Base-by-base conservation (phyloP, 768 basidiomycete genomes). In the Suillus clintonianus region DNA sequence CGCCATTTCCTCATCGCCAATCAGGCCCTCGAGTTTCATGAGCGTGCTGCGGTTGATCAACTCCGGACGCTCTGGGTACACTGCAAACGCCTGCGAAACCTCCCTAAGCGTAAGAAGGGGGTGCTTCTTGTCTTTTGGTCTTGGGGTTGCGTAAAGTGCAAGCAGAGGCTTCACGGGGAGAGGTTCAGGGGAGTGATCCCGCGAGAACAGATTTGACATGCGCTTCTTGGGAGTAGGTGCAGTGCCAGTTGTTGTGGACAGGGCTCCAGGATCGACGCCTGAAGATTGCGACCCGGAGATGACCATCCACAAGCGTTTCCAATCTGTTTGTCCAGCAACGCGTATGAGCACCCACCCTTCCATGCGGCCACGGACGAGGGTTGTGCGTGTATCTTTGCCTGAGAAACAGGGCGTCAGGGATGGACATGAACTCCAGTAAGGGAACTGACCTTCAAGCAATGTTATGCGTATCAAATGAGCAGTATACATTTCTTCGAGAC, bases 401-500 rank as follows among this genome's bases (percentile, higher is more conserved):
- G 39, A 60, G 34, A 41, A 30, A 47, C 17, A 32, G 27, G 50
- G 30, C 15, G n/a, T 69, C 22, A 67, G 76, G 67, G 80, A 80
- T 76, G 64, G 73, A 76, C 17, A 14, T 19, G 53, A 47, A 59
- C 55, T 30, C 48, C 56, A 41, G 58, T 39, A 32, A 54, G n/a
- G 53, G 59, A 32, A 36, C 79, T 34, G 60, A 81, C 84, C 78
- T 53, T 82, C 80, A 61, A 79, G 81, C 53, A 91, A 74, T n/a
- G 85, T 91, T 70, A 90, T 92, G 59, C 94, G 85, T 66, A 98
- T 85, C 50, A 98, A 78, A 79, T 98, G 94, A 6, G 95, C 96
- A 0, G 97, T 98, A 74, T 99, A 99, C 64, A 99, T 95, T 79
- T 99, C 97, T 76, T 97, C 94, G 17, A 98, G 83, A 48, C 95